Evolutionary conservation across 768 basidiomycete species (phyloP).

Genomic region (Suillus tomentosus): DNA sequence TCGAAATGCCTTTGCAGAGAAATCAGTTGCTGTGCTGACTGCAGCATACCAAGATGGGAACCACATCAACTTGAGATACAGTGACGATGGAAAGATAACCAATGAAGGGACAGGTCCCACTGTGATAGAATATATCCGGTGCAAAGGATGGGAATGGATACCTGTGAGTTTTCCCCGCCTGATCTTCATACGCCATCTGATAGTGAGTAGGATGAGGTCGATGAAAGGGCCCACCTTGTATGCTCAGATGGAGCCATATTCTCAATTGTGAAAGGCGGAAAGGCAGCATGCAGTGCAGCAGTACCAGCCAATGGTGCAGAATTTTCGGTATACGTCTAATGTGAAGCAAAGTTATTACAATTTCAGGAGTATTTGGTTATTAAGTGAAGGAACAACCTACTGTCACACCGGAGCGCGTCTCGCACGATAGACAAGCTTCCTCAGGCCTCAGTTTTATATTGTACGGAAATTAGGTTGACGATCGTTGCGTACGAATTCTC

Average conservation of each 20-base stretch:
- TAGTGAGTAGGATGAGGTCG: conserved; percentile 51
- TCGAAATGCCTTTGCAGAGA: conserved; percentile 53
- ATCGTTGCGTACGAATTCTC: conserved; percentile 5
- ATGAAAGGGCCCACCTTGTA: conserved; percentile 66
- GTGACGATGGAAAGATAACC: conserved; percentile 41
- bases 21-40: conserved; percentile 52
- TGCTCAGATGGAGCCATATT: conserved; percentile 82
- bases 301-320: conserved; percentile 36
- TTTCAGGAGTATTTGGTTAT: conserved; percentile 14
- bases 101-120: conserved; percentile 47
- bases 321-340: conserved; percentile 52
- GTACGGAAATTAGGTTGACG: conserved; percentile 27
- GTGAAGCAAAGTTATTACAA: conserved; percentile 3
- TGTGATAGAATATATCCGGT: conserved; percentile 79
- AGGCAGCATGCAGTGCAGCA: conserved; percentile 50
- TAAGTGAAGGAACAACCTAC: conserved; percentile 32
- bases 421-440: conserved; percentile 47
- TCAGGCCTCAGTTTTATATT: too few species aligned
- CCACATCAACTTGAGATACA: conserved; percentile 67
- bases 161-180: conserved; percentile 55
- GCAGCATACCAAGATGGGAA: conserved; percentile 79
- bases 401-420: conserved; percentile 52
- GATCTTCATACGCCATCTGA: background rate
- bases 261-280: conserved; percentile 60
- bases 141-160: conserved; percentile 83